These are phyloP conservation scores for Paspalum notatum DNA, from an alignment of 176 grass and related monocot species.

Conservation along the genomic window DNA sequence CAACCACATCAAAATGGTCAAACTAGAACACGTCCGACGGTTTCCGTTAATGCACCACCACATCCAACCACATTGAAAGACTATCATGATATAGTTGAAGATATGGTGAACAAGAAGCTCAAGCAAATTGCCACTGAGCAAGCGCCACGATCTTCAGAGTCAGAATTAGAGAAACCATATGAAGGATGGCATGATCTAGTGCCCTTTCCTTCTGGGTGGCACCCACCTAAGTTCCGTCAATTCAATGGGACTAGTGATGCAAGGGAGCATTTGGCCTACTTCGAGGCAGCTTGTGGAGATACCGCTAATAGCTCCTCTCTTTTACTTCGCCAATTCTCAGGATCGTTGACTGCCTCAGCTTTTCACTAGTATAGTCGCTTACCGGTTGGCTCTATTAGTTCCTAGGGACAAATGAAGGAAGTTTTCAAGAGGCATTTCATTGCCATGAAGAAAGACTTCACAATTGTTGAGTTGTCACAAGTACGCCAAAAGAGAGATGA, in stretches of 20 bases:
- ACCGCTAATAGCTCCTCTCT: neutral
- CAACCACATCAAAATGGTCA: too few species aligned
- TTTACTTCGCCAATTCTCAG: neutral
- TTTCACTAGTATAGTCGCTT: conserved; percentile 4
- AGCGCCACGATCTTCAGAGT: neutral
- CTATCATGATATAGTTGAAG: neutral
- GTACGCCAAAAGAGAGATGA: too few species aligned
- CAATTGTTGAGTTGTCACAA: too few species aligned
- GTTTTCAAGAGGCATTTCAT: neutral
- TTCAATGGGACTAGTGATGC: neutral
- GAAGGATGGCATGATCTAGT: neutral
- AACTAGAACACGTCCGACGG: neutral
- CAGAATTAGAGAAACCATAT: neutral
- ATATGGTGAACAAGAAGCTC: neutral
- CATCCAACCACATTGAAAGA: neutral
- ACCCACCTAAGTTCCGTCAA: neutral
- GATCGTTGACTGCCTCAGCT: neutral
- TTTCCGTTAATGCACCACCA: too few species aligned
- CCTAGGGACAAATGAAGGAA: neutral
- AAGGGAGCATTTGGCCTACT: neutral
- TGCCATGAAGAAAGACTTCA: too few species aligned
- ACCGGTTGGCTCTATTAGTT: neutral
- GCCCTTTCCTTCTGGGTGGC: neutral
- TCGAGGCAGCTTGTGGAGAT: neutral
- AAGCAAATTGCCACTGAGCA: neutral